These are phyloP conservation scores for Gossypium arboreum DNA, from an alignment of 345 rosid species.

Conservation along the genomic window DNA sequence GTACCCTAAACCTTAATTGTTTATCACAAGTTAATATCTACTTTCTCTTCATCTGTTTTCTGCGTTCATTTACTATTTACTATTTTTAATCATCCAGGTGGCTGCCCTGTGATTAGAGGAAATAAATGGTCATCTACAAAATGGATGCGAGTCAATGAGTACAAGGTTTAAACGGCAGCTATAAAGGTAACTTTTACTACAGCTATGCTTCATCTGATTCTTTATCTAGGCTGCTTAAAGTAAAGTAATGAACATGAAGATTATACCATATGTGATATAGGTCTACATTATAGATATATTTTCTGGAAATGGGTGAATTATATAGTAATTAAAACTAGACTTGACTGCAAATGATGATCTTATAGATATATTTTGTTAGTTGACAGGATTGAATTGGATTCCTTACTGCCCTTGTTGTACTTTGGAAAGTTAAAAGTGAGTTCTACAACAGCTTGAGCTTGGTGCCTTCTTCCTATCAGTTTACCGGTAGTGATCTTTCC, in stretches of 20 bases:
- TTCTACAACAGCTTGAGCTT: conserved; percentile 13
- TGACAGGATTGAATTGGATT: conserved; percentile 20
- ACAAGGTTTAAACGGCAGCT: conserved; percentile 38
- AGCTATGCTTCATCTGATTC: background rate
- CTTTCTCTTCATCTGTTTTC: background rate
- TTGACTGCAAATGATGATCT: background rate
- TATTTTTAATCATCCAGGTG: conserved; percentile 46
- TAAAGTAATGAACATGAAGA: background rate
- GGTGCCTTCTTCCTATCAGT: background rate
- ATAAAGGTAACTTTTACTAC: conserved; percentile 28
- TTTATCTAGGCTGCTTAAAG: background rate
- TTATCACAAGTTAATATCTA: background rate
- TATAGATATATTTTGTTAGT: background rate
- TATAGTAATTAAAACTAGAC: background rate
- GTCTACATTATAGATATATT: background rate
- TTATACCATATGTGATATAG: background rate
- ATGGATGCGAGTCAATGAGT: conserved; percentile 84
- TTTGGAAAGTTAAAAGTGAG: conserved; percentile 14
- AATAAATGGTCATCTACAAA: conserved; percentile 98
- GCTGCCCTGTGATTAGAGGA: conserved; percentile 88
- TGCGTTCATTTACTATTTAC: conserved; percentile 1
- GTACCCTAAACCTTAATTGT: conserved; percentile 16
- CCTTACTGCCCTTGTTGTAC: background rate
- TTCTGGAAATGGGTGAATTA: background rate
- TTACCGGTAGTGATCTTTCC: background rate